Conservation (phyloP, 2,329 filamentous ascomycete genomes). For the Fusarium penzigii region DNA sequence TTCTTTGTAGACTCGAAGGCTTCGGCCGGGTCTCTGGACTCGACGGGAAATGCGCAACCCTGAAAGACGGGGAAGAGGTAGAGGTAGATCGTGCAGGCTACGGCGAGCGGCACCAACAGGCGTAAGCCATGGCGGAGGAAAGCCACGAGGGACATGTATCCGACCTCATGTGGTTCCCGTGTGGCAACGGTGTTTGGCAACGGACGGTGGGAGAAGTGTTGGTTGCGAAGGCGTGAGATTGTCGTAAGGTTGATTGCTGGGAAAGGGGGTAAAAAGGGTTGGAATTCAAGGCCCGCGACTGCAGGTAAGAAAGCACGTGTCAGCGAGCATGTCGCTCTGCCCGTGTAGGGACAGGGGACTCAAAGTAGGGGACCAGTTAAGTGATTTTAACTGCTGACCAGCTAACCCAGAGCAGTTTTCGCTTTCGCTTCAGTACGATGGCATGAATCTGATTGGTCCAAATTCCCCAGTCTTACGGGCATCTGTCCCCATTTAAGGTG, state of each 20-base stretch:
- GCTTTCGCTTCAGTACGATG: too few species aligned
- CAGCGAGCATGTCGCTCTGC: background rate
- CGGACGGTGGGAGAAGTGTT: slow-evolving; percentile 6
- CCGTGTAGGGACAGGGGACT: background rate
- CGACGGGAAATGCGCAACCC: slow-evolving; percentile 75
- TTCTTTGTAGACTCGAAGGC: slow-evolving; percentile 40
- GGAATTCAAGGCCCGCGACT: background rate
- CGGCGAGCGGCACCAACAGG: slow-evolving; percentile 59
- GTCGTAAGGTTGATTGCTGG: background rate
- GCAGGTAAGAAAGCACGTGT: background rate
- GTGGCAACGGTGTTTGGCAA: slow-evolving; percentile 1
- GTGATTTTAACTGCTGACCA: too few species aligned
- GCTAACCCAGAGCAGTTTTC: too few species aligned
- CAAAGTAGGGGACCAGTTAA: too few species aligned
- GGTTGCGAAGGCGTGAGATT: slow-evolving; percentile 11
- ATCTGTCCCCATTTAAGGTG: too few species aligned
- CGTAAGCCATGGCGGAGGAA: slow-evolving; percentile 59
- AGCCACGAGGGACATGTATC: slow-evolving; percentile 55
- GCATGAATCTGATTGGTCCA: too few species aligned
- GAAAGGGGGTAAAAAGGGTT: slow-evolving; percentile 10
- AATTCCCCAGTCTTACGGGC: too few species aligned
- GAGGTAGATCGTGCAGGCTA: slow-evolving; percentile 73
- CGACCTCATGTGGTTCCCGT: slow-evolving; percentile 36
- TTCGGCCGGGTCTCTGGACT: slow-evolving; percentile 36
- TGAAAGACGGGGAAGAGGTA: slow-evolving; percentile 85